A percentile compares a stretch with the other conserved stretches of the same genome.
These are phyloP conservation scores for Neopestalotiopsis sp. DNA, from an alignment of 2,329 filamentous ascomycete species.

Conservation along the genomic window DNA sequence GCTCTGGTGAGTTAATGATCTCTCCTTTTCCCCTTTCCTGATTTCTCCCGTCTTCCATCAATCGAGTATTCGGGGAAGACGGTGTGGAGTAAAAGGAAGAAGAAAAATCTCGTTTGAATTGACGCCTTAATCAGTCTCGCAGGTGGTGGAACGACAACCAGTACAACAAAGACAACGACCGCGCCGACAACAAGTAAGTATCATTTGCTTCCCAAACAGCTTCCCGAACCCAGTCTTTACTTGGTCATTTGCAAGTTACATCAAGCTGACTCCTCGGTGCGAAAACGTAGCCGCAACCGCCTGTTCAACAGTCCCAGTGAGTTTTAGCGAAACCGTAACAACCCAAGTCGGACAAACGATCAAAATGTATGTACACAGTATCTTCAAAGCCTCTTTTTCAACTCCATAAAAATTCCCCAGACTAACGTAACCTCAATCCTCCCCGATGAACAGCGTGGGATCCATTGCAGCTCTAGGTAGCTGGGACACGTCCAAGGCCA, in stretches of 20 bases:
- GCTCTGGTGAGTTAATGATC: not conserved
- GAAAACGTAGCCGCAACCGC: slow-evolving; percentile 4
- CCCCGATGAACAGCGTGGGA: slow-evolving; percentile 22
- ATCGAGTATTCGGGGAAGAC: no score
- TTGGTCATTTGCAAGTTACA: not conserved
- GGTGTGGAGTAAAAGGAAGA: no score
- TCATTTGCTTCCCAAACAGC: not conserved
- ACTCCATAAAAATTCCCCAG: not conserved
- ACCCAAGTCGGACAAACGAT: slow-evolving; percentile 51
- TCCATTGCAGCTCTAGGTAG: slow-evolving; percentile 47
- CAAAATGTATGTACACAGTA: slow-evolving; percentile 25
- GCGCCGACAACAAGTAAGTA: slow-evolving; percentile 14
- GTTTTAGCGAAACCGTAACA: slow-evolving; percentile 42
- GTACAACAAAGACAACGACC: slow-evolving; percentile 14
- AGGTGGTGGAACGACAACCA: slow-evolving; percentile 10
- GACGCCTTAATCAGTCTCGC: slow-evolving; percentile 15
- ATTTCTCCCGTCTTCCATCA: not conserved
- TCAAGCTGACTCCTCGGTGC: not conserved
- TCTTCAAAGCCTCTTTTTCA: no score
- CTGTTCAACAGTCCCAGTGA: slow-evolving; percentile 28
- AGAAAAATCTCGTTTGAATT: not conserved
- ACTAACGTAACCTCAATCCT: no score
- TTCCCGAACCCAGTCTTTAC: no score
- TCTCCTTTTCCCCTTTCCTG: not conserved
- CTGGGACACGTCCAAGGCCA: slow-evolving; percentile 52